Percentiles rank a stretch among this genome's conserved stretches.
Evolutionary conservation across 495 filamentous ascomycete genomes (phyloP).

Genomic region (Poronia punctata): DNA sequence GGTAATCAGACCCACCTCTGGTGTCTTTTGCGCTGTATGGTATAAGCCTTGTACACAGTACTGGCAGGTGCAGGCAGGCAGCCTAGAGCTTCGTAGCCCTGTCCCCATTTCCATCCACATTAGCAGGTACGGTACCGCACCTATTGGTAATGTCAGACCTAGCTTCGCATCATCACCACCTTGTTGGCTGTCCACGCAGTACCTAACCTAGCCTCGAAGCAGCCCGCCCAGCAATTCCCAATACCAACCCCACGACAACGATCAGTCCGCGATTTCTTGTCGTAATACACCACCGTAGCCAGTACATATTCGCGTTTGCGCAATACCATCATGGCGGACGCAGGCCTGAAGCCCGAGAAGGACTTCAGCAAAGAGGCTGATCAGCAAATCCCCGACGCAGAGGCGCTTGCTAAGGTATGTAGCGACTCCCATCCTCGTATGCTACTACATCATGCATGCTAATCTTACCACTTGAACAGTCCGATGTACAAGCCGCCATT

Average conservation of each 20-base stretch:
- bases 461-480: no score
- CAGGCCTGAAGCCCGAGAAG: conserved; percentile 55
- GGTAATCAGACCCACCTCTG: conserved; percentile 1
- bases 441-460: conserved; percentile 10
- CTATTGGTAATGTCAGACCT: no score
- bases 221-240: no score
- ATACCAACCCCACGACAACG: neutral
- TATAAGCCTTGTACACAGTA: neutral
- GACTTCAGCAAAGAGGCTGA: conserved; percentile 86
- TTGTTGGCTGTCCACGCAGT: no score
- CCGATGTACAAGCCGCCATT: conserved; percentile 73
- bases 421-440: neutral
- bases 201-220: no score
- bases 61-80: no score
- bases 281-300: no score
- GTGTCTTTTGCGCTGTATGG: no score
- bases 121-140: no score
- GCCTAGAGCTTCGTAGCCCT: conserved; percentile 10
- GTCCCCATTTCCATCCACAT: no score
- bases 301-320: neutral
- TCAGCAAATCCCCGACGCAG: conserved; percentile 79
- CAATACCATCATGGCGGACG: conserved; percentile 36
- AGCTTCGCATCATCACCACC: conserved; percentile 5
- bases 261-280: neutral
- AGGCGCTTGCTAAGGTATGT: conserved; percentile 76